Base-by-base conservation (phyloP, 75 land plant species). In the Picea sitchensis region DNA sequence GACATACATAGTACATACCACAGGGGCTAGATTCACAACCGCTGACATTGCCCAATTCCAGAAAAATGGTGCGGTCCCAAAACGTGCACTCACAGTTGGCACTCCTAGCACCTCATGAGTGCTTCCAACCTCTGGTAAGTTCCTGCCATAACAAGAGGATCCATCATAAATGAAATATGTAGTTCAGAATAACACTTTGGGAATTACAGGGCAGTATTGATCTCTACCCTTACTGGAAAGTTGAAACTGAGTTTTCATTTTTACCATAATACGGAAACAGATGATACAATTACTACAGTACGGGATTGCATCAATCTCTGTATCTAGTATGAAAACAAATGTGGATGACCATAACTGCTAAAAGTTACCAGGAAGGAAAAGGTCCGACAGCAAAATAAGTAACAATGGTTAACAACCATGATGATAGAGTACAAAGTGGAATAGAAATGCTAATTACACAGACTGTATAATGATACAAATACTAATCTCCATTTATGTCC, bases 1-100 rank as follows among this genome's bases (percentile, higher is more conserved):
- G 4, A 15, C 26, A 26, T 26, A 26, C 26, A 26, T 1, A 23
- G 26, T 11, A 44, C 81, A 13, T 89, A 96, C 96, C 81, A 58
- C 64, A 76, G 96, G 96, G 82, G 86, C 80, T 69, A 96, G 81
- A 34, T 64, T 83, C 78, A 93, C 90, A 81, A 96, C 82, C n/a
- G 89, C 91, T 51, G 67, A 82, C 99, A 96, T 94, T 81, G 93
- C 93, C 91, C 92, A 87, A 80, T 96, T 96, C 99, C 99, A 96
- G 83, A 96, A 88, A 81, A 91, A 85, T 51, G 99, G 99, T 58
- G 93, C 83, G 72, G 99, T 96, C 59, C 99, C 99, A 81, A 96
- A 96, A 23, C 97, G 84, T 76, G 97, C 99, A 87, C 95, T 94
- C 60, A 94, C 97, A 73, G 92, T 89, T 80, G 99, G 98, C 23